Base-by-base conservation (phyloP, 176 grass and related monocot species). In the Raddia distichophylla region DNA sequence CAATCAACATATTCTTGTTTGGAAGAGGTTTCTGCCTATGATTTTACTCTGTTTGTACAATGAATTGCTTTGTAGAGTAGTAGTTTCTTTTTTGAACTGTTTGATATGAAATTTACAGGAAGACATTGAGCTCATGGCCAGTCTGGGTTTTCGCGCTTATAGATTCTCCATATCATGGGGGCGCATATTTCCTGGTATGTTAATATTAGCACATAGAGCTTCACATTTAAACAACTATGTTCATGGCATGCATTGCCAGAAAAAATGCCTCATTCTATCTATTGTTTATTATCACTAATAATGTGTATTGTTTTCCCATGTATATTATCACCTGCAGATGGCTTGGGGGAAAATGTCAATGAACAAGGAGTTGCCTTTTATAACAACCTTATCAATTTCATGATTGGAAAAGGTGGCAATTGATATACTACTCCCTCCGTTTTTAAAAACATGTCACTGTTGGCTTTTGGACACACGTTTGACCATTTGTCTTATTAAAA, bases 81-180 rank as follows among this genome's bases (percentile, higher is more conserved):
- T 86, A 67, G 37, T 74, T 84, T 72, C 7, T 84, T 61, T 18
- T 86, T 84, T 78, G 9, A 71, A 84, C 45, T 83, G 48, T 78
- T 74, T 27, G 16, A 11, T 37, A 52, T 81, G 44, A 42, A 71
- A 20, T 79, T 69, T 84, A 58, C 89, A 99, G 96, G 96, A 95
- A 90, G 96, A 99, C 85, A 92, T 99, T 73, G 91, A 99, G 56
- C 89, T 99, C 69, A 99, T 99, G 91, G 82, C 77, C 69, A 93
- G 83, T 56, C 80, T 99, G 81, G 93, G 96, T 53, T 99, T 99
- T 75, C 33, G 43, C 67, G 93, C 96, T 62, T 99, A 99, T 86
- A 87, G 96, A 68, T 99, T 99, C 89, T 99, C 96, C 69, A 93
- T 99, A 91, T 86, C 96, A 67, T 99, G 96, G 96, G 56, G 91